These are phyloP conservation scores for Tricharina praecox DNA, from an alignment of 495 filamentous ascomycete genomes.

Conservation along the genomic window DNA sequence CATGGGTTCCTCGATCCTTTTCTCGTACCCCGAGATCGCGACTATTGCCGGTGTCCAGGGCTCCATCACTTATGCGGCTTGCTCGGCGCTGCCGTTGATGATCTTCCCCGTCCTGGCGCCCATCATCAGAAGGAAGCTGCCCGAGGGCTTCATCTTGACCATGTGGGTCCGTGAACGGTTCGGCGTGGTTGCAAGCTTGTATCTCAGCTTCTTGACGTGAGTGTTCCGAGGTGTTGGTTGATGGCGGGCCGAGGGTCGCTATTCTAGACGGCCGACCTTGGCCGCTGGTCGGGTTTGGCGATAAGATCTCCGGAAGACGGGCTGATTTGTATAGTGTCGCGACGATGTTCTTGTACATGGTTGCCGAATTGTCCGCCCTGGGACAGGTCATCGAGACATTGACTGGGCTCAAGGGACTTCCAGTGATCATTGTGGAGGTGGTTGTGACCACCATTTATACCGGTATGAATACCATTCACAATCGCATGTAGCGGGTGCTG, in stretches of 20 bases:
- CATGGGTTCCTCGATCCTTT: constrained; percentile 60
- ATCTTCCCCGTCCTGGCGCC: constrained; percentile 52
- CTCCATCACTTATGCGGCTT: constrained; percentile 50
- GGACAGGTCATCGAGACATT: constrained; percentile 55
- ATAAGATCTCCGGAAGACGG: no score
- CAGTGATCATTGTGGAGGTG: constrained; percentile 55
- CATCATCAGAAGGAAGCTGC: constrained; percentile 54
- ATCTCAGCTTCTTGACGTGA: constrained; percentile 48
- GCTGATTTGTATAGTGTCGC: no score
- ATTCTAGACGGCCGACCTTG: no score
- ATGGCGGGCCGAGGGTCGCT: no score
- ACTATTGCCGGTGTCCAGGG: constrained; percentile 65
- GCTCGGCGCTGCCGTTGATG: constrained; percentile 48
- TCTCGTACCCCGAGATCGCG: constrained; percentile 61
- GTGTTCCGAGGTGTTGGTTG: constrained; percentile 4
- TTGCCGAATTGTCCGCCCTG: constrained; percentile 55
- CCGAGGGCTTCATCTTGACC: constrained; percentile 60
- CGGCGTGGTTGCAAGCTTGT: constrained; percentile 45
- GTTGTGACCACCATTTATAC: constrained; percentile 60
- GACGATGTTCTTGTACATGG: constrained; percentile 67
- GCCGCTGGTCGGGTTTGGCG: no score
- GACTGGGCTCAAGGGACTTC: constrained; percentile 55
- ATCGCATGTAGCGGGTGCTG: no score
- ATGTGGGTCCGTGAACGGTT: constrained; percentile 65
- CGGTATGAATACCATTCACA: constrained; percentile 32